phyloP scores from a whole-genome alignment of 495 filamentous ascomycete genomes.

The Tuber borchii region DNA sequence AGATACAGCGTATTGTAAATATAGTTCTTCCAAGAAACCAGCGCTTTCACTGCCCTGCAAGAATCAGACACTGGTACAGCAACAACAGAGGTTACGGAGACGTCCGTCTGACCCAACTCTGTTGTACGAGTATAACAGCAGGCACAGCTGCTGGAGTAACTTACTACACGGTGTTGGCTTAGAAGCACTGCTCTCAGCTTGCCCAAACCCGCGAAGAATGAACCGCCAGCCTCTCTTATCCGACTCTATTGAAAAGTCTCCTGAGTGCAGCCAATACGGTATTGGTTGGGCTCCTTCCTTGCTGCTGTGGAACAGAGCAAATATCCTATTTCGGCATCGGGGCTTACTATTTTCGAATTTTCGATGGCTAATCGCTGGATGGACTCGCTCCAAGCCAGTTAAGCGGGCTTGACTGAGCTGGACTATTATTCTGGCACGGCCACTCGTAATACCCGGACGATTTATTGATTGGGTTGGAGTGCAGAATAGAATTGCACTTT shows the following conservation, averaged over 20 bases:
- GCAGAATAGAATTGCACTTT: background rate
- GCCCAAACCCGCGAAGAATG: background rate
- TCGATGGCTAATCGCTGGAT: background rate
- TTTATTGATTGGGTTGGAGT: background rate
- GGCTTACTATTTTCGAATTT: background rate
- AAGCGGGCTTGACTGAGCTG: background rate
- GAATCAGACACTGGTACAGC: background rate
- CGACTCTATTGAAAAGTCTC: background rate
- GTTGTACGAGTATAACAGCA: background rate
- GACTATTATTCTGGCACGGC: background rate
- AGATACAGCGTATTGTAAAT: background rate
- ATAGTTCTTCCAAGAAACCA: background rate
- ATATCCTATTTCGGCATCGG: background rate
- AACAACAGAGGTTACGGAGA: background rate
- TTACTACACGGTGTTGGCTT: background rate
- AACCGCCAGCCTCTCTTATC: background rate
- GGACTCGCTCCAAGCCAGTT: background rate
- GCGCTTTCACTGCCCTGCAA: background rate
- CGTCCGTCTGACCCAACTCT: background rate
- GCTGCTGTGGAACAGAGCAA: background rate
- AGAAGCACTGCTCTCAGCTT: background rate
- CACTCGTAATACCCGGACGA: background rate
- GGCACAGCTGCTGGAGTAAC: background rate
- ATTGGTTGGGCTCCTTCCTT: background rate
- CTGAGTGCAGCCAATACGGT: background rate